These are phyloP conservation scores for Plantago major DNA, from an alignment of 257 asterid species.

Conservation along the genomic window DNA sequence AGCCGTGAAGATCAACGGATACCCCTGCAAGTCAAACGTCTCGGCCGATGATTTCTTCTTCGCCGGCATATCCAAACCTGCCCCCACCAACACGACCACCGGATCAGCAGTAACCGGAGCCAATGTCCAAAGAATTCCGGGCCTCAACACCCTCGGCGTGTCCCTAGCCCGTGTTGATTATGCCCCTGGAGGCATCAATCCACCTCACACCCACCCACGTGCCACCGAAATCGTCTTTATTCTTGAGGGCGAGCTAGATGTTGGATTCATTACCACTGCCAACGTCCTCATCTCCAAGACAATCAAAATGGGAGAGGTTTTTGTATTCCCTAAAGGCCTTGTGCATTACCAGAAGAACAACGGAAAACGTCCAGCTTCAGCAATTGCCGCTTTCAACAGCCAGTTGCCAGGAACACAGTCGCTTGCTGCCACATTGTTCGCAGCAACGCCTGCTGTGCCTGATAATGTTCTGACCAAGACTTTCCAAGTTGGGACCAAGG, in stretches of 20 bases:
- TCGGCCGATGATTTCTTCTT: slow-evolving; percentile 62
- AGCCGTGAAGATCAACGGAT: slow-evolving; percentile 55
- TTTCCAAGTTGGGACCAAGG: slow-evolving; percentile 41
- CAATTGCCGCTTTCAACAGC: slow-evolving; percentile 67
- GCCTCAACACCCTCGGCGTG: slow-evolving; percentile 72
- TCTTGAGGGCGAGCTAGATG: slow-evolving; percentile 49
- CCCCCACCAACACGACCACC: slow-evolving; percentile 42
- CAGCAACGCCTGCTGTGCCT: slow-evolving; percentile 56
- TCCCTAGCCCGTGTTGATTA: slow-evolving; percentile 68
- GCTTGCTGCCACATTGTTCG: slow-evolving; percentile 45
- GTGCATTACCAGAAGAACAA: slow-evolving; percentile 80
- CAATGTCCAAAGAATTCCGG: slow-evolving; percentile 53
- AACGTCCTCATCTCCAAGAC: slow-evolving; percentile 46
- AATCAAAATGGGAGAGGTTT: slow-evolving; percentile 48
- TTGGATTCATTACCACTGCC: slow-evolving; percentile 69
- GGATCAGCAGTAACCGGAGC: slow-evolving; percentile 55
- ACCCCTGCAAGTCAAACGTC: slow-evolving; percentile 40
- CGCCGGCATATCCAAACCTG: slow-evolving; percentile 35
- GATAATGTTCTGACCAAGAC: slow-evolving; percentile 54
- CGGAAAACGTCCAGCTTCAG: slow-evolving; percentile 44
- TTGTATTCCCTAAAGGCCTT: slow-evolving; percentile 56
- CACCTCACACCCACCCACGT: slow-evolving; percentile 73
- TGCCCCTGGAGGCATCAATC: slow-evolving; percentile 63
- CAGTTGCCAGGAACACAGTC: slow-evolving; percentile 77
- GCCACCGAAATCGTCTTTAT: slow-evolving; percentile 61